phyloP scores from a whole-genome alignment of 2,329 filamentous ascomycete species.

The Drechslerella stenobrocha region DNA sequence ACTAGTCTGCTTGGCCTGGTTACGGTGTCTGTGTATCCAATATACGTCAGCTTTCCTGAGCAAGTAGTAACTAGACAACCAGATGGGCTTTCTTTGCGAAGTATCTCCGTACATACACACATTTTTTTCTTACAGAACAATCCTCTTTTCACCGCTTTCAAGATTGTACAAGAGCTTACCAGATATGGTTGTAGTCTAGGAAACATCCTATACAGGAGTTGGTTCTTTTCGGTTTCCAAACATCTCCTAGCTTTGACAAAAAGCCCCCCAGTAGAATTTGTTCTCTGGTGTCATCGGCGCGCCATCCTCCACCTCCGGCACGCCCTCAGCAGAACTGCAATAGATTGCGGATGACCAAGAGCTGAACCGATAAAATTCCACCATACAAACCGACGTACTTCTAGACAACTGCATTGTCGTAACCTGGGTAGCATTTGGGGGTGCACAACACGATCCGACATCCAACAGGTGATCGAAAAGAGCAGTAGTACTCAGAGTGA shows the following conservation, averaged over 20 bases:
- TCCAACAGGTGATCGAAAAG: no score
- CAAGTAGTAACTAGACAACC: background rate
- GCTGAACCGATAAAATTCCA: constrained; percentile 8
- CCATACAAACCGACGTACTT: no score
- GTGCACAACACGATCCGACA: no score
- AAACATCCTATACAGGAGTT: constrained; percentile 19
- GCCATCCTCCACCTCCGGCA: constrained; percentile 36
- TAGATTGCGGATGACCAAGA: constrained; percentile 12
- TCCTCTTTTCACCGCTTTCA: constrained; percentile 16
- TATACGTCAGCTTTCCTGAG: constrained; percentile 17
- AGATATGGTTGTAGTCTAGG: constrained; percentile 20
- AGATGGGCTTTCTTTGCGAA: background rate
- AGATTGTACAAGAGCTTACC: constrained; percentile 17
- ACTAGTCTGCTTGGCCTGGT: constrained; percentile 5
- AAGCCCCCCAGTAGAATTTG: no score
- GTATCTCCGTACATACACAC: background rate
- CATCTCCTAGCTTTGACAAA: constrained; percentile 24
- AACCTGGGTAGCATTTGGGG: no score
- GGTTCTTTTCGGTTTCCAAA: constrained; percentile 16
- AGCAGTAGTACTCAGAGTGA: no score
- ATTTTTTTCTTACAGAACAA: constrained; percentile 6
- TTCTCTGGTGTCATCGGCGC: constrained; percentile 26
- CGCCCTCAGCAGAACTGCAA: constrained; percentile 16
- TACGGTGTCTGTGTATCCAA: constrained; percentile 9
- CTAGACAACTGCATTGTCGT: constrained; percentile 9